Base-by-base conservation (phyloP, 495 filamentous ascomycete genomes). In the Cairneyella variabilis region DNA sequence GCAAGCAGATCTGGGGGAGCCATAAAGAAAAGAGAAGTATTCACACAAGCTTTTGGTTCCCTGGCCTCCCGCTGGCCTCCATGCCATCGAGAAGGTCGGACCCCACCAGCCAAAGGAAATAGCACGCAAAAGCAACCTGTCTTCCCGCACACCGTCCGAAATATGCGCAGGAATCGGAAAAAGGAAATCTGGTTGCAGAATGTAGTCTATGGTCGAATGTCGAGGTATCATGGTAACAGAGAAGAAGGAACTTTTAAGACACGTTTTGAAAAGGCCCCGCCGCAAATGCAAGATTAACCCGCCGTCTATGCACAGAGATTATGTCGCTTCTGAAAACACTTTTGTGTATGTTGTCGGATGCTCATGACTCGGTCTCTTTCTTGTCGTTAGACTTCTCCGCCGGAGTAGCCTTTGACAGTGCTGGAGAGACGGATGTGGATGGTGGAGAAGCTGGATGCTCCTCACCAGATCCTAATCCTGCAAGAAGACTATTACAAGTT, bases 401-500 rank as follows among this genome's bases (percentile, higher is more conserved):
- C 66, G 69, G 83, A 69, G 64, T 82, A 58, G 71, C 88, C 81
- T 72, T 88, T 64, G 64, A 83, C 58, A 71, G 74, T 62, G 60
- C 86, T 67, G 77, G 79, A 49, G 69, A 78, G 53, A 66, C 82
- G 65, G 68, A 81, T 59, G 70, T 83, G 72, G 70, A 91, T 12
- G 71, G 84, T 65, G 66, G 90, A 70, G 73, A 92, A 22, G 72
- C 76, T 40, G 71, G 73, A 59, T 78, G 71, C 58, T 71, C 70
- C 48, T 75, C 78, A 46, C 48, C 71, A 64, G 56, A 56, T 36
- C 42, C 56, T 39, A 56, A 27, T 37, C 58, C 60, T 59, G 59
- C 64, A 49, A 60, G 63, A 30, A 55, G 42, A 63, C 61, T 60
- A n/a, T 32, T 21, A 12, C 51, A 49, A 58, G 20, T 48, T 56